Base-by-base conservation (phyloP, 2,329 filamentous ascomycete species). In the Aspergillus alliaceus region DNA sequence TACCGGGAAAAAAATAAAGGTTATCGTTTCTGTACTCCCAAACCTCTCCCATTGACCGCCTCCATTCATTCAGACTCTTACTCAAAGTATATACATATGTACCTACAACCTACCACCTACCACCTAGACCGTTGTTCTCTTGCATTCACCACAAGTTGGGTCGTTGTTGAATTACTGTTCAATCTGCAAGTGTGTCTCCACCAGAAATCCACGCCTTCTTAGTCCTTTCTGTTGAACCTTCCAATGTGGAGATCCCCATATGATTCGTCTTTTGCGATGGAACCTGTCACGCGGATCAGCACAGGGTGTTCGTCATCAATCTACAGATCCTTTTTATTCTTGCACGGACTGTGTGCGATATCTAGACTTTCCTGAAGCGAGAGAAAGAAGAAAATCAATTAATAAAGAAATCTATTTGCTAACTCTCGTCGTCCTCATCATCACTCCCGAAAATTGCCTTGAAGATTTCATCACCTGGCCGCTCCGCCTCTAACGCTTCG, bases 371-470 rank as follows among this genome's bases (percentile, higher is more conserved):
- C n/a, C n/a, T n/a, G n/a, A n/a, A n/a, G n/a, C n/a, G n/a, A 40
- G 37, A 24, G 6, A 18, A 15, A 24, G 14, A 34, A 34, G 7
- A 34, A 34, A 12, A 34, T 7, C 3, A 34, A 14, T 6, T 14
- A 29, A 12, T 25, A 34, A 15, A 46, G 2, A 32, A 50, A 42
- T 34, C 55, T 20, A 56, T 42, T 18, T 57, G 47, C 25, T 31
- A 48, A 15, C 25, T 34, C 25, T 48, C 44, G 18, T 48, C 78
- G 55, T 91, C 88, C 65, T 91, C 89, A 62, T 89, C 88, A 68
- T 90, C 90, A 71, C 92, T 91, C 6, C 93, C 93, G 82, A 98
- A 98, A 29, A 98, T 92, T n/a, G 91, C 90, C 64, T 86, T 90
- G 66, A 97, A 92, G 0, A 97, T 87, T 42, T 90, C 90, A 49